Conservation (phyloP, 2,329 filamentous ascomycete species). For the Paecilomyces sp. region DNA sequence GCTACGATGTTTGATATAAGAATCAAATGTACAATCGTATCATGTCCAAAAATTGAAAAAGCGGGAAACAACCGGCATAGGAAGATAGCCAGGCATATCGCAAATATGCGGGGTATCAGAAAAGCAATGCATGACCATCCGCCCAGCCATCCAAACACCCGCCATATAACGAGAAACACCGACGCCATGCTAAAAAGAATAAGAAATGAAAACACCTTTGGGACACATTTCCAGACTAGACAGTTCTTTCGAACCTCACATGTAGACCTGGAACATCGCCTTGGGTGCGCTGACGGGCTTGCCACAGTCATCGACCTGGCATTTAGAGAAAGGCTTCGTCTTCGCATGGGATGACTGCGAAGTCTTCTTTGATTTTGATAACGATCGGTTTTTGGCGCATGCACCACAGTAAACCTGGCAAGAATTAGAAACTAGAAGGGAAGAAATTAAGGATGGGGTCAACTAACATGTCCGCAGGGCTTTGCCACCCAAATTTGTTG, state of each 20-base stretch:
- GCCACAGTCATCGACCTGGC: slow-evolving; percentile 36
- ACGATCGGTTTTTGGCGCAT: slow-evolving; percentile 35
- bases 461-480: slow-evolving; percentile 79
- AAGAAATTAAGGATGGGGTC: neutral
- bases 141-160: neutral
- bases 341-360: slow-evolving; percentile 14
- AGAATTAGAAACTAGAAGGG: neutral
- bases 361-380: slow-evolving; percentile 26
- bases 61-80: neutral
- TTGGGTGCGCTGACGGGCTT: slow-evolving; percentile 30
- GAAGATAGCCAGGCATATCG: neutral
- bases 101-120: neutral
- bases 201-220: too few relatives aligned
- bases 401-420: slow-evolving; percentile 43
- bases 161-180: neutral
- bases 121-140: neutral
- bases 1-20: neutral
- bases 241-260: slow-evolving; percentile 22
- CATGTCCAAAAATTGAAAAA: neutral
- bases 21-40: neutral
- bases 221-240: neutral
- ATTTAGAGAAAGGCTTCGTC: slow-evolving; percentile 36
- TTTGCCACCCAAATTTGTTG: slow-evolving; percentile 91
- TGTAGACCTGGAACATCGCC: slow-evolving; percentile 41
- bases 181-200: slow-evolving; percentile 1